These are phyloP conservation scores for Xylaria intraflava DNA, from an alignment of 495 filamentous ascomycete species.

Conservation along the genomic window DNA sequence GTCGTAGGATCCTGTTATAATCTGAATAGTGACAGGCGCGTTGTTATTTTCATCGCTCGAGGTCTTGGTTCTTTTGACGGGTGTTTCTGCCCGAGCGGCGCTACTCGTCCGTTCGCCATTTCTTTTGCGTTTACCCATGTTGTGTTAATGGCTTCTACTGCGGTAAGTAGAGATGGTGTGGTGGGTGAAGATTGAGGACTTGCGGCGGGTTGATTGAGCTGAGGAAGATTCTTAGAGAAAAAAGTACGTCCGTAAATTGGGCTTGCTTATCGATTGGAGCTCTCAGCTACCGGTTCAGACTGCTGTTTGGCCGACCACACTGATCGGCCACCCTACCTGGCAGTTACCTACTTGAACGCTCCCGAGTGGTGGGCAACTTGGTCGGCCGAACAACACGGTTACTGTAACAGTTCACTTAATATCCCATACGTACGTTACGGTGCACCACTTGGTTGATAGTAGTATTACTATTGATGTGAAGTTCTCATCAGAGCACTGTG, in stretches of 20 bases:
- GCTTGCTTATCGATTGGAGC: conserved; percentile 19
- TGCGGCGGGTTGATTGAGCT: not conserved
- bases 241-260: conserved; percentile 27
- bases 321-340: no score
- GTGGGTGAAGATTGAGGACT: not conserved
- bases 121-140: conserved; percentile 76
- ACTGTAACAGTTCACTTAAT: no score
- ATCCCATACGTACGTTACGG: not conserved
- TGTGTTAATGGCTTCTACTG: conserved; percentile 6
- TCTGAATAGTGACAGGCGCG: conserved; percentile 59
- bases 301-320: no score
- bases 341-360: no score
- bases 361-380: no score
- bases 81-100: conserved; percentile 13
- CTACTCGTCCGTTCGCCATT: conserved; percentile 28
- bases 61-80: conserved; percentile 40
- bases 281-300: not conserved
- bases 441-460: not conserved
- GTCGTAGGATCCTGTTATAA: conserved; percentile 93
- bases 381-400: no score
- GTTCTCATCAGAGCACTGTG: conserved; percentile 9
- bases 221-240: conserved; percentile 5
- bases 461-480: not conserved
- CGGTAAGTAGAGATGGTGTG: conserved; percentile 1
- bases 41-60: conserved; percentile 21